Base-by-base conservation (phyloP, 2,329 filamentous ascomycete genomes). In the Talaromyces albobiverticillius region DNA sequence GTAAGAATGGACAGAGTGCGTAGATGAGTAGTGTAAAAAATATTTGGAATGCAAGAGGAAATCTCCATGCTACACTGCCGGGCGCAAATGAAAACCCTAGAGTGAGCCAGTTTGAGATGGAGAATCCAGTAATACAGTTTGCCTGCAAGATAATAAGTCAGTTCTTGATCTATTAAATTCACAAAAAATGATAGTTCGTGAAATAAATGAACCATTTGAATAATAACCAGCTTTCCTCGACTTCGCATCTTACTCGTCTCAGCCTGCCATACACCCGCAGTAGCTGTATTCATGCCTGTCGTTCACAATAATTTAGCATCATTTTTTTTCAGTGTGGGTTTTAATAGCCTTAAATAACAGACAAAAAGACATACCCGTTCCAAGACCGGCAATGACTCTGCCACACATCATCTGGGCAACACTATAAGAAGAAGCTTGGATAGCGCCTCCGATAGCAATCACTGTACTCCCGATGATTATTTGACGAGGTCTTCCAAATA, bases 121-220 rank as follows among this genome's bases (percentile, higher is more conserved):
- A 70, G 47, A 77, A 76, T 2, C 72, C 76, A 14, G 78, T 71
- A 56, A 78, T 79, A 16, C 79, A 69, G 1, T 76, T 77, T 0
- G 75, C 76, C 3, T 79, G 62, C 42, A 3, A 6, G 26, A 29
- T 16, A 23, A 55, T 79, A 78, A 50, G 78, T 76, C 56, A 61
- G 42, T 25, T 34, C 31, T 34, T 34, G 31, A 34, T 66, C 42
- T 66, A 26, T 65, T 43, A 69, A 69, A 50, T 69, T 64, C 0
- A 61, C 58, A 18, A 16, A 5, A 8, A 9, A 31, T n/a, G n/a
- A n/a, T n/a, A n/a, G n/a, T n/a, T n/a, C n/a, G n/a, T n/a, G 8
- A 62, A 49, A 6, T 57, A 56, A 4, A 60, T 49, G 40, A 29
- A 65, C 61, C 59, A 67, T 63, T 47, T 70, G 66, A 8, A 67